A percentile compares a stretch with the other conserved stretches of the same genome.
These are phyloP conservation scores for Punica granatum DNA, from an alignment of 345 rosid genomes.

Conservation along the genomic window DNA sequence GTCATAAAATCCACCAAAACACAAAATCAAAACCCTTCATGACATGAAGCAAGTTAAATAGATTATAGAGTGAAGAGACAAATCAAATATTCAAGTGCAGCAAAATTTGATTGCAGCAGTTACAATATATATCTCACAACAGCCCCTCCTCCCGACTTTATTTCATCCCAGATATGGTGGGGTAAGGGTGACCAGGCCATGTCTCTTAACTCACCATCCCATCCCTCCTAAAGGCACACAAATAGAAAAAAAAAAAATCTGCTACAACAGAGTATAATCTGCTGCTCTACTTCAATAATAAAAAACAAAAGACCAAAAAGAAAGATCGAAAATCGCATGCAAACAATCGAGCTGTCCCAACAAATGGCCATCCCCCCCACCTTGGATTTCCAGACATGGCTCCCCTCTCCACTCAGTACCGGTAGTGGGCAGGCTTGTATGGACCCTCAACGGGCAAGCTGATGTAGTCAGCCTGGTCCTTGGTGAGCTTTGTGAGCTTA, in stretches of 20 bases:
- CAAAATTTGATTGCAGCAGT: background rate
- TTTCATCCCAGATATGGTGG: background rate
- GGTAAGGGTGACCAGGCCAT: background rate
- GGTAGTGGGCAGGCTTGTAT: conserved; percentile 7
- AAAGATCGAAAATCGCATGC: background rate
- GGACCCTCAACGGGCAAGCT: conserved; percentile 7
- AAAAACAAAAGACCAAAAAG: background rate
- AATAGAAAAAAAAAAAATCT: background rate
- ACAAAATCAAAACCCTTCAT: no score
- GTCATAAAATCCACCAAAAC: no score
- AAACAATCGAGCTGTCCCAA: background rate
- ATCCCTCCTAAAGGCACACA: background rate
- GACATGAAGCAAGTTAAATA: no score
- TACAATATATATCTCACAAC: background rate
- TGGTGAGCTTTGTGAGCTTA: conserved; percentile 7
- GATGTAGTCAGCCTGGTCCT: conserved; percentile 7
- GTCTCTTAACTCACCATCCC: background rate
- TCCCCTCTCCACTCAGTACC: background rate
- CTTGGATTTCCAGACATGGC: background rate
- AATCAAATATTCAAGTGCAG: background rate
- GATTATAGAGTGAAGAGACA: no score
- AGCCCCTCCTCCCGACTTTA: background rate
- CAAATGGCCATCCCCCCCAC: background rate
- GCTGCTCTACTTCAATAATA: background rate
- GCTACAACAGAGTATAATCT: background rate